These are phyloP conservation scores for Bigelowiella natans DNA, from an alignment of 78 protist species.

Conservation along the genomic window DNA sequence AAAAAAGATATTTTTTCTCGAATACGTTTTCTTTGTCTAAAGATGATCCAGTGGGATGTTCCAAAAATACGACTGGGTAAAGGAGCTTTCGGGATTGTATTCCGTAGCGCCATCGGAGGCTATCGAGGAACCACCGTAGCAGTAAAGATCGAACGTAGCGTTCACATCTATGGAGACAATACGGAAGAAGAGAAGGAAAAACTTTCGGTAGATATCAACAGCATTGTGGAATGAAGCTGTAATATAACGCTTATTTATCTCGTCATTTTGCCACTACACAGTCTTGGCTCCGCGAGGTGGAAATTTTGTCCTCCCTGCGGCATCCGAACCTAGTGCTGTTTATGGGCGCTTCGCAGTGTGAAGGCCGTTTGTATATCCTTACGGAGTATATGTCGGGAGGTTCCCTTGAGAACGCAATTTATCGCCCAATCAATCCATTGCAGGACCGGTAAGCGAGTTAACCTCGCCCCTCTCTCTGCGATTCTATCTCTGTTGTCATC, in stretches of 20 bases:
- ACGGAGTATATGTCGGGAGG: neutral
- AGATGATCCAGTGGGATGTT: neutral
- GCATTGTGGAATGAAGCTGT: no score
- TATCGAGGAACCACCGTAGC: neutral
- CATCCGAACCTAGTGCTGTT: neutral
- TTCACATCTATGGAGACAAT: neutral
- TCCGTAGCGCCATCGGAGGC: neutral
- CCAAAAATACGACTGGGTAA: neutral
- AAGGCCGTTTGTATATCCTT: neutral
- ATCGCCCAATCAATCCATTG: neutral
- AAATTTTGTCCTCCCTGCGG: neutral
- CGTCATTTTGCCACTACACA: neutral
- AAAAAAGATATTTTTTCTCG: no score
- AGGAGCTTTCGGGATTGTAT: neutral
- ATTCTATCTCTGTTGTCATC: neutral
- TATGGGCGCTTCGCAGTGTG: neutral
- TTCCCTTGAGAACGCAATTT: neutral
- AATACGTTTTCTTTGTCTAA: no score
- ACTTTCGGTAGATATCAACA: no score
- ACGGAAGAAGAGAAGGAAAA: neutral
- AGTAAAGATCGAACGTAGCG: neutral
- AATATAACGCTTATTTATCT: no score
- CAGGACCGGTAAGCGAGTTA: neutral
- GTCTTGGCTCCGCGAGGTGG: neutral
- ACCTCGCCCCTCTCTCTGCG: neutral